Base-by-base conservation (phyloP, 139 green algal genomes). In the Chlamydomonas sphaeroides region DNA sequence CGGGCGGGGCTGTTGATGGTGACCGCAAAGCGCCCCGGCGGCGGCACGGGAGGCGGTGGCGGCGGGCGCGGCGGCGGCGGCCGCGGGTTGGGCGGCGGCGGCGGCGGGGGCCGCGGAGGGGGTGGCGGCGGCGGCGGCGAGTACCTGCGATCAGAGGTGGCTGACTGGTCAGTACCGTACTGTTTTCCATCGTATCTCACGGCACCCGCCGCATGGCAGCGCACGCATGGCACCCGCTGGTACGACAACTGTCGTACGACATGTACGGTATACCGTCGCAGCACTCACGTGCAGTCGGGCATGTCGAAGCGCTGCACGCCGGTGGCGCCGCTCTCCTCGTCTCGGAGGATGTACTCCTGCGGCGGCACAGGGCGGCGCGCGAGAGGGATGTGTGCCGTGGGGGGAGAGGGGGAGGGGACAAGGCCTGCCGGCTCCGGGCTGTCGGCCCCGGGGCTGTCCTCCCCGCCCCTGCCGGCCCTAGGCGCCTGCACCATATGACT, bases 261-360 rank as follows among this genome's bases (percentile, higher is more conserved):
- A n/a, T n/a, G n/a, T n/a, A n/a, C n/a, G n/a, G 8, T 65, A 35
- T 18, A 28, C 28, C 5, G 5, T 5, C 28, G 28, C 2, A 15
- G 28, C 62, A 4, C 68, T 63, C 68, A 77, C 68, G 14, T 78
- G 70, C 70, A 78, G 70, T 78, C 70, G 20, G 70, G 70, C 33
- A 66, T 35, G 33, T 25, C 17, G 51, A 53, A 45, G 23, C 30
- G 4, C 51, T 78, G 70, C 23, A 66, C 35, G 25, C 70, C 70
- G 10, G 15, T 32, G 33, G 21, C 23, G 26, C 51, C n/a, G 20
- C 0, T 78, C 5, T 28, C 30, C 6, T 17, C 18, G 35, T 78
- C 51, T 23, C 23, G 51, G 10, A 78, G 70, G 49, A 66, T 23
- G 33, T n/a, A 78, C 11, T n/a, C 35, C 68, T 77, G 68, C 4